Evolutionary conservation across 495 filamentous ascomycete genomes (phyloP).

Genomic region (Penicillium canariense): DNA sequence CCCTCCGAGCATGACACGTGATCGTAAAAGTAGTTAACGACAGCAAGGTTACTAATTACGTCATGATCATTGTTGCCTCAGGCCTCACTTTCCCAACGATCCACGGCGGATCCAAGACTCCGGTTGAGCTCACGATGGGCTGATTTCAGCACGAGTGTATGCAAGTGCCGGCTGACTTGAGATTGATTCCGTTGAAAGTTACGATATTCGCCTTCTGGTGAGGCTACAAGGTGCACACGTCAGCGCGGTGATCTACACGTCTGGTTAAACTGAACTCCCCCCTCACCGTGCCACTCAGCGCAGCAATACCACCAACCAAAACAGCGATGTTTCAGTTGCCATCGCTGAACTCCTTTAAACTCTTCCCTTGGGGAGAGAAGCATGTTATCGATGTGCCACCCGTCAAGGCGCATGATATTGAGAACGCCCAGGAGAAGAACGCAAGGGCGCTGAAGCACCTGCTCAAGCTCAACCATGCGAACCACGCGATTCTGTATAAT

Average conservation of each 20-base stretch:
- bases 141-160: slow-evolving; percentile 3
- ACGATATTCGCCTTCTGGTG: not conserved
- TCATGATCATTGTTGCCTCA: slow-evolving; percentile 16
- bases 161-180: not conserved
- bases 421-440: slow-evolving; percentile 73
- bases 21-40: too few species aligned
- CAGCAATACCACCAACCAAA: not conserved
- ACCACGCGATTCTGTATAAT: slow-evolving; percentile 79
- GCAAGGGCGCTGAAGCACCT: slow-evolving; percentile 85
- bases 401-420: slow-evolving; percentile 72
- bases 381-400: slow-evolving; percentile 61
- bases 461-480: slow-evolving; percentile 85
- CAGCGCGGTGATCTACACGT: not conserved
- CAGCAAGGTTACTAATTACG: slow-evolving; percentile 7
- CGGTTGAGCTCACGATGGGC: slow-evolving; percentile 10
- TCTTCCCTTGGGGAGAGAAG: slow-evolving; percentile 22
- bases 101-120: slow-evolving; percentile 10
- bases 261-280: not conserved
- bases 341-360: slow-evolving; percentile 17
- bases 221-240: not conserved
- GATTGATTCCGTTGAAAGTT: too few species aligned
- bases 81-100: slow-evolving; percentile 25
- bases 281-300: not conserved
- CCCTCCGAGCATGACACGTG: slow-evolving; percentile 10
- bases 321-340: slow-evolving; percentile 30